Evolutionary conservation across 495 filamentous ascomycete genomes (phyloP), one percentile per base, ranked within the genome.

Genomic region (Neurospora sp.): DNA sequence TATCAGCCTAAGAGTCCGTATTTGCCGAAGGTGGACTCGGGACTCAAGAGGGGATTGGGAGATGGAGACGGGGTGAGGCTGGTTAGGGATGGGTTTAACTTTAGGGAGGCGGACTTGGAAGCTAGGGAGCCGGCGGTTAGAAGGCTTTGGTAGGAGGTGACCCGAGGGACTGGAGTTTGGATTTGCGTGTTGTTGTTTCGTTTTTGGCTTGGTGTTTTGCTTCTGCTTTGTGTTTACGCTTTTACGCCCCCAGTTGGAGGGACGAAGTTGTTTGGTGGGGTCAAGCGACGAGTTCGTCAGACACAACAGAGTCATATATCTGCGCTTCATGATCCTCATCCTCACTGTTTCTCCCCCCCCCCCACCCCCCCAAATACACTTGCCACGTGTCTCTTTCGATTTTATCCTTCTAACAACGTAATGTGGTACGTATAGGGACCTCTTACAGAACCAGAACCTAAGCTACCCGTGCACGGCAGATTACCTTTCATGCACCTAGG

Each of bases 1-100:
- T 88, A 84, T 74, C 77, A 82, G 45, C 45, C 71, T 10, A 71
- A 74, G 48, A 76, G 75, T 70, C 75, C 75, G 48, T 78, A 76
- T 45, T 35, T 78, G 75, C 76, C 75, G 0, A 78, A 76, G 72
- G 20, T 72, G 9, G 76, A 78, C 18, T 74, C 69, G 40, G 65
- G 74, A 42, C 12, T 78, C 18, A 75, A 48, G 45, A 70, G 72
- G 20, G 41, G 27, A 4, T 16, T 40, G 69, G 10, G 0, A 2
- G 72, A 42, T 38, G 14, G 69, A 0, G 39, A 72, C 7, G 27
- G 59, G 53, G 20, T 45, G 68, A n/a, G 44, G 44, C 2, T 20
- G 44, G 44, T 45, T 14, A 45, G 42, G 42, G 42, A 45, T 45
- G 42, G 42, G 42, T 45, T 45, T 9, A 45, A 45, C 18, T 45